Evolutionary conservation across 192 early-diverging fungal species (phyloP), one percentile per base, ranked within the genome.

Genomic region (Entomortierella lignicola): DNA sequence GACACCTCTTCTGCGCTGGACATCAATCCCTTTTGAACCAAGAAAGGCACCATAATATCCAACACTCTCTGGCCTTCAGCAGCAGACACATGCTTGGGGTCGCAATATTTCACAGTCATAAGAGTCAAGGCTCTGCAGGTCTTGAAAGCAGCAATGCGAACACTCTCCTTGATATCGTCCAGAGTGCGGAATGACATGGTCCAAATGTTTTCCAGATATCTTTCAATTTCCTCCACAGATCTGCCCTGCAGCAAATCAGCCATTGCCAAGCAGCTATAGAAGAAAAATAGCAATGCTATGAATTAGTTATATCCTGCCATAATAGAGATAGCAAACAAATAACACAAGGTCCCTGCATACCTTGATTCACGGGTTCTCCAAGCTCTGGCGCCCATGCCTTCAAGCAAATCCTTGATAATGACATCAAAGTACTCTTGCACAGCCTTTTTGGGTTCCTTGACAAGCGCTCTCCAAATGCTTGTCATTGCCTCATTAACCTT

Each of bases 81-180:
- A 8, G 83, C 39, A 0, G 89, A 83, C 8, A 91, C 88, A 47
- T 84, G 55, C 2, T 63, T 77, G 20, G 94, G 93, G 68, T 97
- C 96, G 73, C 93, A 94, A 71, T 94, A 95, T 62, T 90, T 84
- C 11, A 97, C 90, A 0, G 97, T 98, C 42, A 94, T 82, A 17
- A 88, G 88, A 18, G 92, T 94, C 60, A 98, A 70, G 0, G 90
- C 86, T 57, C 92, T 91, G 81, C 94, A 96, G 8, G 92, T 88
- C 57, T 87, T 85, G 32, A 96, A 92, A 8, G 92, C 96, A 0
- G 96, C 91, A 41, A 89, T 75, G 5, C 96, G 86, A 11, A 98
- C 97, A 39, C 91, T 94, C 63, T 94, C 95, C 72, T 97, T 97
- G 77, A 98, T 95, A 65, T 98, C 97, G 71, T 98, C 97, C 29